Percentiles rank a stretch among this genome's conserved stretches.
These are phyloP conservation scores for Flaveria sonorensis DNA, from an alignment of 129 eudicot species.

Conservation along the genomic window DNA sequence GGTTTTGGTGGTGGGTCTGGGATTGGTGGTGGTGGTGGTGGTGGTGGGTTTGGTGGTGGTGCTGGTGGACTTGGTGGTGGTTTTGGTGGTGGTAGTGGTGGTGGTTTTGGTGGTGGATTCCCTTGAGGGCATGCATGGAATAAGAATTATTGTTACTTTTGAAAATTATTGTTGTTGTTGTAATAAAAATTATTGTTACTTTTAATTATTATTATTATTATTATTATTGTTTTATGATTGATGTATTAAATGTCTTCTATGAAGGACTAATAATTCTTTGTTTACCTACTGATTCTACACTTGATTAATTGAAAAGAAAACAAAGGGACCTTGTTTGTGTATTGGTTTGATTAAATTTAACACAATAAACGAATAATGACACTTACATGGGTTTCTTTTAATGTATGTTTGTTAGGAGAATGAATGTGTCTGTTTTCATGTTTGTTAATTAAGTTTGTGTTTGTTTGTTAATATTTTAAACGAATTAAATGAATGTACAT, in stretches of 20 bases:
- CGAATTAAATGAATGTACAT: too few relatives aligned
- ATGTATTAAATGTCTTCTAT: background rate
- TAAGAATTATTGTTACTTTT: background rate
- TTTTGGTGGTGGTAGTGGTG: constrained; percentile 41
- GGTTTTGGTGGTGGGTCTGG: constrained; percentile 46
- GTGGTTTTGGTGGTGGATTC: constrained; percentile 38
- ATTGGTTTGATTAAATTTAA: too few relatives aligned
- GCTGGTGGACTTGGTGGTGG: constrained; percentile 42
- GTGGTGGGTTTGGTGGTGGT: constrained; percentile 37
- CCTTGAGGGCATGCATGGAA: constrained; percentile 31
- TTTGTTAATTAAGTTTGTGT: background rate
- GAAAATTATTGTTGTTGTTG: background rate
- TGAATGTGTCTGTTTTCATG: background rate
- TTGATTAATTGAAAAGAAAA: too few relatives aligned
- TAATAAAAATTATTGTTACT: background rate
- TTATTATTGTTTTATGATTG: constrained; percentile 2
- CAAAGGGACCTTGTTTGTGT: too few relatives aligned
- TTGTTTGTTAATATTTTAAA: too few relatives aligned
- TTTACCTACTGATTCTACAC: too few relatives aligned
- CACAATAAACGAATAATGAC: too few relatives aligned
- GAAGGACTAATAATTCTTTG: too few relatives aligned
- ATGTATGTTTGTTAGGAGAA: too few relatives aligned
- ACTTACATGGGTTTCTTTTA: too few relatives aligned
- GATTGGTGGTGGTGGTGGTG: constrained; percentile 38
- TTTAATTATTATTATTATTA: background rate